Evolutionary conservation across 2,329 filamentous ascomycete genomes (phyloP), one percentile per base, ranked within the genome.

Genomic region (Knoxdaviesia capensis): DNA sequence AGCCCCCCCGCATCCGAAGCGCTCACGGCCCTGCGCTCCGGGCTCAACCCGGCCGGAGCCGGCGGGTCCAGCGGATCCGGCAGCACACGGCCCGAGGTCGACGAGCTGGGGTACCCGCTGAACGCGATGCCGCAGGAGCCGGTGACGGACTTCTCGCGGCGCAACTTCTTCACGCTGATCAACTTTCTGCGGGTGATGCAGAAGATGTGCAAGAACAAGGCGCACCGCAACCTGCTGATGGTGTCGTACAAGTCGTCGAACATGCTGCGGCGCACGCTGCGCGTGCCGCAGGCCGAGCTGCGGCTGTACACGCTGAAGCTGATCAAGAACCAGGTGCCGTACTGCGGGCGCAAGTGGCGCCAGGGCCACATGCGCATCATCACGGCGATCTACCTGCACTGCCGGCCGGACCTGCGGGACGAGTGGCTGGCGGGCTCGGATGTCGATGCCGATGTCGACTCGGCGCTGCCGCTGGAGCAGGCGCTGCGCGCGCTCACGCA

Each of bases 281-380:
- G 90, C 50, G 80, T 94, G 28, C 88, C 88, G 0, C 85, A 98
- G 53, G 79, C 78, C 2, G 73, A 85, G 52, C 68, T 98, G 36
- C 77, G 90, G 5, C 76, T 94, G 37, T 96, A 96, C 63, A 94
- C 90, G 0, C 73, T 98, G 50, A 98, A 98, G 61, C 71, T 98
- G 0, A 96, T 96, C 76, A 98, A 98, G 60, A 90, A 86, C 46
- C 90, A 98, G 59, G 90, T 98, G 5, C 90, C 90, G 1, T 98
- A 94, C 65, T 96, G 88, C 58, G 88, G 90, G 28, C 79, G 90
- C 37, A 98, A 98, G 63, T 98, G 90, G 90, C 78, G 90, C 9
- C 90, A 96, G 62, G 78, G 77, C 51, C 96, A 98, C 59, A 98
- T 98, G 90, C 82, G 88, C 43, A 87, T 96, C 53, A 98, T 98